Conservation (phyloP, 164 flowering plant genomes). For the Taxillus chinensis region DNA sequence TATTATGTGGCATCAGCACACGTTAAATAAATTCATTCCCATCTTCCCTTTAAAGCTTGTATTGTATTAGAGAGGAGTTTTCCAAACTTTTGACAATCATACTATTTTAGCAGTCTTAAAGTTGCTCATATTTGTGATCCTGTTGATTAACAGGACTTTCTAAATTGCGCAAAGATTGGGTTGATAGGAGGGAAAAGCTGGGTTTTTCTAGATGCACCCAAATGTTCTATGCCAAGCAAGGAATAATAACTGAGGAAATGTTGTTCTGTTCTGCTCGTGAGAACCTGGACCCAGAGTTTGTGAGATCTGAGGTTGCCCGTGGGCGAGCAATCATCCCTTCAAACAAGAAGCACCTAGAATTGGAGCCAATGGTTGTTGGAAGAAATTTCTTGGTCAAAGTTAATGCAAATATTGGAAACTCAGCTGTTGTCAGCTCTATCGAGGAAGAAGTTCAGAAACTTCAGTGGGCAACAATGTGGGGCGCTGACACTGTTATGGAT, state of each 20-base stretch:
- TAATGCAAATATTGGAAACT: constrained; percentile 97
- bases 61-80: not conserved
- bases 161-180: constrained; percentile 79
- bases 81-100: too few relatives aligned
- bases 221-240: constrained; percentile 94
- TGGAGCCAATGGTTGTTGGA: constrained; percentile 98
- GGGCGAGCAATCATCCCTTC: constrained; percentile 99
- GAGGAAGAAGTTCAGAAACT: constrained; percentile 99
- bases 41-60: not conserved
- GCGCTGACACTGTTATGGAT: constrained; percentile 97
- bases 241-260: constrained; percentile 98
- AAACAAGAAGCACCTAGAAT: constrained; percentile 90
- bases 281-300: constrained; percentile 92
- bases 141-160: constrained; percentile 57
- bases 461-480: constrained; percentile 99
- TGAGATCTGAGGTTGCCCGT: constrained; percentile 95
- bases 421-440: constrained; percentile 95
- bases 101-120: not conserved
- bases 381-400: constrained; percentile 95
- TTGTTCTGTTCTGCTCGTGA: constrained; percentile 87
- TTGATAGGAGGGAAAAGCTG: constrained; percentile 63
- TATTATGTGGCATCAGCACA: not conserved
- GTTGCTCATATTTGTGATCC: not conserved
- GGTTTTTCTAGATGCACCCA: constrained; percentile 88
- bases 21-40: not conserved